Evolutionary conservation across 331 rosid species (phyloP).

Genomic region (Rosa hybrid): DNA sequence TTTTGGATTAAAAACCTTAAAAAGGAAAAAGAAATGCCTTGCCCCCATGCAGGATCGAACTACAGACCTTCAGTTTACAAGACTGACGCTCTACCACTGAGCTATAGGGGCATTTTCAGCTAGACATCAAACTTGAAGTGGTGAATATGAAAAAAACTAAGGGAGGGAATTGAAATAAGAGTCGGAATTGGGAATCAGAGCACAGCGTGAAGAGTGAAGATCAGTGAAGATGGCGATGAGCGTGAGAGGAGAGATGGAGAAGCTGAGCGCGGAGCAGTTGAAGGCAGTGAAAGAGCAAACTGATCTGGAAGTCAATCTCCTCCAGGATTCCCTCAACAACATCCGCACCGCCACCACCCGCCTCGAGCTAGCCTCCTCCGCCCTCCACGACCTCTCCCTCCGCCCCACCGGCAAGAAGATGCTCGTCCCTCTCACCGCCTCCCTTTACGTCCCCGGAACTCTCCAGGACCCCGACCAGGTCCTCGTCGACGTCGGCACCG

Average conservation of each 20-base stretch:
- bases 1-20: too few relatives aligned
- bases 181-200: too few relatives aligned
- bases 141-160: too few relatives aligned
- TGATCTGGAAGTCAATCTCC: conserved; percentile 84
- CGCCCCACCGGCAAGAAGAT: conserved; percentile 69
- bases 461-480: conserved; percentile 73
- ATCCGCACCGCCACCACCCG: conserved; percentile 91
- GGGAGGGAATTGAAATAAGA: too few relatives aligned
- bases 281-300: conserved; percentile 79
- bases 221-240: conserved; percentile 23
- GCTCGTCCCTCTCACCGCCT: conserved; percentile 94
- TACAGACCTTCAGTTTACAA: conserved; percentile 54
- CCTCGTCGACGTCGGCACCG: conserved; percentile 92
- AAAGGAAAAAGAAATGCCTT: too few relatives aligned
- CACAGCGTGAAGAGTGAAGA: too few relatives aligned
- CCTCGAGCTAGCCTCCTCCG: conserved; percentile 77
- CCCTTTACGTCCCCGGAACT: conserved; percentile 86
- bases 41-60: conserved; percentile 61
- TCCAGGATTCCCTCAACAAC: conserved; percentile 81
- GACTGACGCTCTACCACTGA: conserved; percentile 67
- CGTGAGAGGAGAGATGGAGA: conserved; percentile 47
- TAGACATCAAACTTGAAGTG: too few relatives aligned
- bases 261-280: conserved; percentile 88
- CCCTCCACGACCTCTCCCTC: conserved; percentile 83
- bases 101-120: conserved; percentile 28